Base-by-base conservation (phyloP, 1,139 yeast genomes). In the Candida tunisiensis region DNA sequence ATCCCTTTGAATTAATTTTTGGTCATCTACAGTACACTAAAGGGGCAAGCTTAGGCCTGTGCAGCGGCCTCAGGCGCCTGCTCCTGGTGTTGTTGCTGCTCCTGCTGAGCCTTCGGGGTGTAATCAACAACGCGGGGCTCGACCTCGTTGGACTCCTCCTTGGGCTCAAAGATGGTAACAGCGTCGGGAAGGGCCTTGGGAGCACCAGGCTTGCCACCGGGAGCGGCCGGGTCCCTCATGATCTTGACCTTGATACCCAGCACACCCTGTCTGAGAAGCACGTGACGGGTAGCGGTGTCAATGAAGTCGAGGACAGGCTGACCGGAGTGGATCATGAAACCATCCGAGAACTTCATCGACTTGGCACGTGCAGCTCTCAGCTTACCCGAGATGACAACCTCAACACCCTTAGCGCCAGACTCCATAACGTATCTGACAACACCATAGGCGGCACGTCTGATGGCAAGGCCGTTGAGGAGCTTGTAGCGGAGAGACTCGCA, bases 281-380 rank as follows among this genome's bases (percentile, higher is more conserved):
- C 98, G 88, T 91, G 98, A 71, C 99, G 85, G 61, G 93, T 83
- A 52, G 98, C 98, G 60, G 75, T 69, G 67, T 88, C 98, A 61
- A 88, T 88, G 74, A 88, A 88, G 60, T 88, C 98, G 53, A 70
- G 75, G 65, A 88, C 91, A 69, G 98, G 98, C 73, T 88, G 98
- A 80, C 98, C 98, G 56, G 95, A 82, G 92, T 88, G 98, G 73
- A 88, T 91, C 92, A 88, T 82, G 93, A 88, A 88, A 73, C 98
- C 98, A 62, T 88, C 96, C 60, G 92, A 77, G 77, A 88, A 88
- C 71, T 88, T 88, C 92, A 88, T 92, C 55, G 96, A 78, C 79
- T 88, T 88, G 57, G 99, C 98, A 74, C 98, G 85, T 55, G 98
- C 98, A 67, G 95, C 98, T 74, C 95, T 82, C 64, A 91, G 78